Evolutionary conservation across 23 red algal species (phyloP), one percentile per base, ranked within the genome.

Genomic region (Chondrus crispus): DNA sequence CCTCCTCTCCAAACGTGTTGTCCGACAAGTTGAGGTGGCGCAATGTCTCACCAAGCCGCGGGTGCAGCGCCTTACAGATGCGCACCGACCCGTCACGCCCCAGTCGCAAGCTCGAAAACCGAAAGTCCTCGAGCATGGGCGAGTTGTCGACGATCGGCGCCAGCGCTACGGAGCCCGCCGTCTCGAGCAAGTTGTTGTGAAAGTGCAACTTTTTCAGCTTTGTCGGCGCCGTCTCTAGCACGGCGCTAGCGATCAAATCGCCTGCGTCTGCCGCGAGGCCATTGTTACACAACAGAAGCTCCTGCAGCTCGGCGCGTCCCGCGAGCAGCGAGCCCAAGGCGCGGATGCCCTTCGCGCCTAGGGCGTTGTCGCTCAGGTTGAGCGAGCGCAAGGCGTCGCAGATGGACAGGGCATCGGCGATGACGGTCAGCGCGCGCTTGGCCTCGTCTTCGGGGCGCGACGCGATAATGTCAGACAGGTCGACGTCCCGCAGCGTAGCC

Each of bases 191-290:
- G 55, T 98, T 98, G 68, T 98, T 98, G 48, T 94, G 92, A 84
- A 98, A 90, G 82, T 95, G 96, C 12, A 98, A 89, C 28, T 87
- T 76, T 5, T 52, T 57, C 1, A 92, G 77, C 3, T 42, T 20
- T 0, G 88, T 92, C 9, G 88, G 88, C 49, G 38, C 32, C 16
- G 77, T 83, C 60, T 83, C 88, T 30, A 83, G 28, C 69, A 92
- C 43, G 36, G 88, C 88, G 43, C 55, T 40, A 7, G 75, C 13
- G 33, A 98, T 93, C 28, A 98, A 81, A 22, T 85, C 51, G 16
- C 85, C 90, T 38, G 96, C 96, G 64, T 98, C 96, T 18, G 96
- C 96, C 33, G 96, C 96, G 32, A 98, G 85, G 35, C 96, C 96
- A 68, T 98, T 98, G 92, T 98, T 98, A 48, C 91, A 95, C 51